Conservation (phyloP, 495 filamentous ascomycete species). For the Penicillium simplicissimum region DNA sequence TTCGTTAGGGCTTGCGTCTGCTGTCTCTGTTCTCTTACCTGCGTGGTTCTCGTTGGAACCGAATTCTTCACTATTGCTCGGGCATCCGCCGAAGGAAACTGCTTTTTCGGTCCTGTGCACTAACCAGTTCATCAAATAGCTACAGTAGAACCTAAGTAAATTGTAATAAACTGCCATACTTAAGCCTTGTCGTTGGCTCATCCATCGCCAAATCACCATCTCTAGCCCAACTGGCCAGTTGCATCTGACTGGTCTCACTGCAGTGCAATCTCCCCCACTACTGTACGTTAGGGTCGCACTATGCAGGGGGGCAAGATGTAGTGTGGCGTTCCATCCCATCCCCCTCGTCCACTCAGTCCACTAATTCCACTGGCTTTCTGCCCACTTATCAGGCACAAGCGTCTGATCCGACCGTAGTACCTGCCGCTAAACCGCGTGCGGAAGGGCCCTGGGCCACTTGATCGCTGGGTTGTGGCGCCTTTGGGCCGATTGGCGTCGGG, state of each 20-base stretch:
- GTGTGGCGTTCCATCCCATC: conserved; percentile 5
- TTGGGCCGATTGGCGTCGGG: conserved; percentile 1
- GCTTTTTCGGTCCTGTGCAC: neutral
- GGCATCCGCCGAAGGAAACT: neutral
- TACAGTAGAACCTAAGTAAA: neutral
- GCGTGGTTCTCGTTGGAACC: neutral
- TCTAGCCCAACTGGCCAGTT: neutral
- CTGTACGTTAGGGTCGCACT: neutral
- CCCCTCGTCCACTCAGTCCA: neutral
- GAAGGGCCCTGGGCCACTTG: neutral
- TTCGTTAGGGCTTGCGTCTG: neutral
- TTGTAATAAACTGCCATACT: neutral
- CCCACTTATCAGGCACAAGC: conserved; percentile 12
- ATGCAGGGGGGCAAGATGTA: conserved; percentile 4
- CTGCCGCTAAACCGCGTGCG: conserved; percentile 20
- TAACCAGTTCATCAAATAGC: too few relatives aligned
- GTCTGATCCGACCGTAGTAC: conserved; percentile 11
- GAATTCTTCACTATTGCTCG: neutral
- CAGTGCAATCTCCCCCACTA: neutral
- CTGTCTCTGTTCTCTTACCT: neutral
- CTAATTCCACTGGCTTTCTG: neutral
- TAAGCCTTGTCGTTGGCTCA: neutral
- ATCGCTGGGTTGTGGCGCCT: neutral
- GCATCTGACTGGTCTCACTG: conserved; percentile 3
- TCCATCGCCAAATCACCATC: neutral